Conservation (phyloP, 225 moss, liverwort and hornwort species). For the Pleurozium schreberi region DNA sequence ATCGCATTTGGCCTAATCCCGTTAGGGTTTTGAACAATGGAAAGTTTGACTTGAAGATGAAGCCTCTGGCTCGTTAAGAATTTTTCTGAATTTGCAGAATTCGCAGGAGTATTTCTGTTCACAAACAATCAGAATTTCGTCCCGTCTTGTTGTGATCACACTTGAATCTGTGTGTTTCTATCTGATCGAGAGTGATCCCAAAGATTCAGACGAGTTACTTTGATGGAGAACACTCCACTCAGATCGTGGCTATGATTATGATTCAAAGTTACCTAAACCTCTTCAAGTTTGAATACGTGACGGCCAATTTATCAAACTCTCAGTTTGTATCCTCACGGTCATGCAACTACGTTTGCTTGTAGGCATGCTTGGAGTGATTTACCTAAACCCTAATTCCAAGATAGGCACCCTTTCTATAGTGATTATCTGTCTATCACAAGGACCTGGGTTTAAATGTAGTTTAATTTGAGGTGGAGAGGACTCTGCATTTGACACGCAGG, state of each 20-base stretch:
- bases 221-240: background rate
- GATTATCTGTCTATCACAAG: background rate
- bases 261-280: background rate
- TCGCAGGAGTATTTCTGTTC: background rate
- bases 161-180: background rate
- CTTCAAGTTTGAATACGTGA: background rate
- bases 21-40: background rate
- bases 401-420: background rate
- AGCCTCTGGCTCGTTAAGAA: background rate
- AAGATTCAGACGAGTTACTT: background rate
- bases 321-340: background rate
- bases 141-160: background rate
- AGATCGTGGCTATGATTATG: background rate
- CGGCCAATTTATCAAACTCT: background rate
- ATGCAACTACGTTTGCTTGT: background rate
- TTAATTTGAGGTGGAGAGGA: background rate
- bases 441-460: background rate
- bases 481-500: background rate
- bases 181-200: background rate
- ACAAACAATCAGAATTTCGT: background rate
- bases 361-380: background rate
- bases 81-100: background rate
- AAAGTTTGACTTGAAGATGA: background rate
- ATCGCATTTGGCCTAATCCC: background rate
- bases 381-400: background rate